Evolutionary conservation across 1,139 yeast genomes (phyloP), one percentile per base, ranked within the genome.

Genomic region (Sugiyamaella xylanicola): DNA sequence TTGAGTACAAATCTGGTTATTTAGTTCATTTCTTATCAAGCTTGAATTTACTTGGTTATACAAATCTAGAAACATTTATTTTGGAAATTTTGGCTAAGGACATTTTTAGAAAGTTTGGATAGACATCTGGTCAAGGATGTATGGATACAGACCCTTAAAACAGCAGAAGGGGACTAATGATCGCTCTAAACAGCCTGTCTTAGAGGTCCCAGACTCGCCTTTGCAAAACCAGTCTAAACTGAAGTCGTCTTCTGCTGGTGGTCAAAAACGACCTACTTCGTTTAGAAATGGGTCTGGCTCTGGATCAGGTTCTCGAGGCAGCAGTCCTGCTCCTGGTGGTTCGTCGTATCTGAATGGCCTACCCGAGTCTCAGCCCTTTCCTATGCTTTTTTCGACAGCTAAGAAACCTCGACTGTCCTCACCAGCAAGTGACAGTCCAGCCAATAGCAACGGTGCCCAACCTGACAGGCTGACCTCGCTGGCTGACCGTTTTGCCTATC

Each of bases 401-500:
- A 51, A 53, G 29, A 48, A 27, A 17, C 46, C 52, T 16, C 17
- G 46, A 20, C 16, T 48, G n/a, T 9, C 35, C 8, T 35, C 42
- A 21, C 50, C 50, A 20, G 13, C 52, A 13, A 44, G 35, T n/a
- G 37, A 41, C 27, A 48, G 27, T 9, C 41, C 15, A 25, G 21
- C n/a, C 47, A 13, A 42, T 36, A 19, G 39, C 20, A 27, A 43
- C 21, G 3, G n/a, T n/a, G n/a, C 22, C 39, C 32, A 43, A 22
- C 53, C 59, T 5, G 55, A 56, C n/a, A 48, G 65, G n/a, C 56
- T 63, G 13, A 16, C 56, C 25, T 63, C 67, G 4, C 51, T 64
- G 37, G 43, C 61, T 27, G 66, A 64, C 22, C 59, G 63, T 36
- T 63, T 61, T 44, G 50, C 67, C 5, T 64, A 50, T 36, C 51